Evolutionary conservation across 805 yeast species (phyloP).

Genomic region (Candida glaebosa): DNA sequence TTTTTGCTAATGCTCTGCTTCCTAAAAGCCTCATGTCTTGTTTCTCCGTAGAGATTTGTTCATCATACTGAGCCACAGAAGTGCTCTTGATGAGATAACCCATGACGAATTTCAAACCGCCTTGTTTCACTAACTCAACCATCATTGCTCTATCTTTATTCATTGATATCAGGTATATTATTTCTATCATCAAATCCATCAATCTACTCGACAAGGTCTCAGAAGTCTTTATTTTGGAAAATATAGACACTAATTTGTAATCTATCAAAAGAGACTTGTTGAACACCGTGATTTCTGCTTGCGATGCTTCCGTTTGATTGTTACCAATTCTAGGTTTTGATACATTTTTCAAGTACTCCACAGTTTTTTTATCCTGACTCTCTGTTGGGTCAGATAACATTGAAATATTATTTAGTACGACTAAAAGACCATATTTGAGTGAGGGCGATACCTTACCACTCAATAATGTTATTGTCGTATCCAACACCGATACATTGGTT

Average conservation of each 20-base stretch:
- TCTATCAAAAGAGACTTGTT: slow-evolving; percentile 25
- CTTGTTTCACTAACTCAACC: slow-evolving; percentile 43
- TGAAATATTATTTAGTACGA: slow-evolving; percentile 39
- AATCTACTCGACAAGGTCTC: slow-evolving; percentile 10
- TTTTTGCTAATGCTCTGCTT: slow-evolving; percentile 40
- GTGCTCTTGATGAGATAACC: slow-evolving; percentile 34
- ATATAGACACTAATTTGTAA: slow-evolving; percentile 18
- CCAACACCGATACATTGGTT: slow-evolving; percentile 27
- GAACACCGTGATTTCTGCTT: slow-evolving; percentile 26
- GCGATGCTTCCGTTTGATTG: slow-evolving; percentile 17
- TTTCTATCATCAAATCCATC: slow-evolving; percentile 24
- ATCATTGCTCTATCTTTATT: slow-evolving; percentile 22
- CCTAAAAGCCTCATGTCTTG: slow-evolving; percentile 29
- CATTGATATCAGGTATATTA: slow-evolving; percentile 33
- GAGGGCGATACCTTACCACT: slow-evolving; percentile 10
- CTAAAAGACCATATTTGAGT: slow-evolving; percentile 39
- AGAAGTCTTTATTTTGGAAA: slow-evolving; percentile 17
- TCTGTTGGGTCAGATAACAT: slow-evolving; percentile 22
- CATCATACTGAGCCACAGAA: slow-evolving; percentile 18
- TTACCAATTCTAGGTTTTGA: slow-evolving; percentile 28
- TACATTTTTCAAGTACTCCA: slow-evolving; percentile 34
- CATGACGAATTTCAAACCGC: slow-evolving; percentile 38
- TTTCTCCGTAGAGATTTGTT: slow-evolving; percentile 11
- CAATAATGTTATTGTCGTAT: slow-evolving; percentile 12
- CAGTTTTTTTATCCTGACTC: slow-evolving; percentile 27